Conservation (phyloP, 2,329 filamentous ascomycete species). For the Fusarium pseudonygamai region DNA sequence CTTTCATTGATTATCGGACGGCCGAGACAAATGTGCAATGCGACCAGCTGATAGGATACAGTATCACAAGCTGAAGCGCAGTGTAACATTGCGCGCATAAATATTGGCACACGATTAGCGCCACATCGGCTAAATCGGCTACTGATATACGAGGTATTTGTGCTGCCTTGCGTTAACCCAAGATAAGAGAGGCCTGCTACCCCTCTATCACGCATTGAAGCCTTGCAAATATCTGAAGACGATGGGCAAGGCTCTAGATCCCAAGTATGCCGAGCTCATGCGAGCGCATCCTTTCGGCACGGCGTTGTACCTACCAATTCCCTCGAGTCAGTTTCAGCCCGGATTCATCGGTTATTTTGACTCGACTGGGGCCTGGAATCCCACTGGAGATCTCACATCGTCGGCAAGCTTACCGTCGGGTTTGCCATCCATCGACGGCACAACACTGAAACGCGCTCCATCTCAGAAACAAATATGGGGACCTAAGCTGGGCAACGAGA, state of each 20-base stretch:
- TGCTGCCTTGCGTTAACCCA: neutral
- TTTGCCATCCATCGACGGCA: rapidly evolving
- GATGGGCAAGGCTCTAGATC: neutral
- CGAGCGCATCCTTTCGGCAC: neutral
- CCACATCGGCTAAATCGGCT: neutral
- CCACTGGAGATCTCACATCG: neutral
- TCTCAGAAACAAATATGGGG: neutral
- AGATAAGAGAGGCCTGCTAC: neutral
- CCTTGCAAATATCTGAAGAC: rapidly evolving
- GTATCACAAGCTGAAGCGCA: neutral
- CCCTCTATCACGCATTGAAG: neutral
- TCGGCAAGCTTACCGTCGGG: neutral
- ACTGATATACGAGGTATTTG: neutral
- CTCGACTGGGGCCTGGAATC: neutral
- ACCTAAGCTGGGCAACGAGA: neutral
- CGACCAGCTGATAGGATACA: neutral
- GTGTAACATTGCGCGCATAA: neutral
- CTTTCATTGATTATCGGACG: rapidly evolving
- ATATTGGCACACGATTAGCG: neutral
- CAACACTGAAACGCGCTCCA: neutral
- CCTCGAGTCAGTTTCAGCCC: neutral
- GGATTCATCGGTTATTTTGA: neutral
- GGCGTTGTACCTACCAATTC: neutral
- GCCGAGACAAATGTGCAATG: neutral
- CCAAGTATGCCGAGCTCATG: neutral